phyloP scores from a whole-genome alignment of 148 eudicot genomes.

The Persicaria tinctoria region DNA sequence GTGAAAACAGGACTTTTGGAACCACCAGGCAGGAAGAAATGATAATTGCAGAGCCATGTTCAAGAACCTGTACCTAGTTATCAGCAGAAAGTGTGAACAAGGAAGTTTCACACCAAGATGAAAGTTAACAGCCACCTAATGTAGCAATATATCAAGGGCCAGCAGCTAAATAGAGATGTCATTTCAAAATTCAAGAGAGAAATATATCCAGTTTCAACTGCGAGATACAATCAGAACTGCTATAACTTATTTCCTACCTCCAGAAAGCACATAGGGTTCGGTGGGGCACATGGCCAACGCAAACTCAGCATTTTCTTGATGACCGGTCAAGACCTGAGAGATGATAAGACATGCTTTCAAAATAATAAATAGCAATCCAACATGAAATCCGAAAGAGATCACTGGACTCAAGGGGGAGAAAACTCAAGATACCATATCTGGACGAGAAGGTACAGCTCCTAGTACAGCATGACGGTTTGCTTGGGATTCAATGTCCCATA shows the following conservation, averaged over 20 bases:
- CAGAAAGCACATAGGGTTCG: slow-evolving; percentile 93
- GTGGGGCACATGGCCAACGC: slow-evolving; percentile 90
- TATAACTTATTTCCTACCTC: slow-evolving; percentile 43
- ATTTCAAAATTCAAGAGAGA: not conserved
- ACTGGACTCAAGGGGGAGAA: not conserved
- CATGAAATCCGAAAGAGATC: not conserved
- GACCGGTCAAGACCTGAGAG: slow-evolving; percentile 76
- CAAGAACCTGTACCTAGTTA: not conserved
- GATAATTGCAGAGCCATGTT: not conserved
- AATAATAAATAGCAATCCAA: slow-evolving; percentile 1
- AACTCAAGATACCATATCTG: slow-evolving; percentile 58
- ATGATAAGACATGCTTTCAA: not conserved
- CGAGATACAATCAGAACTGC: not conserved
- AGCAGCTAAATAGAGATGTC: not conserved
- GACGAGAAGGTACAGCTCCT: slow-evolving; percentile 80
- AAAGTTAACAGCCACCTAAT: not conserved
- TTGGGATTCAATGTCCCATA: slow-evolving; percentile 93
- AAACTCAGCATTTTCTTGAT: slow-evolving; percentile 93
- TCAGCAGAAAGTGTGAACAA: too few species aligned
- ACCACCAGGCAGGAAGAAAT: not conserved
- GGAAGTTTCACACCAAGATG: too few species aligned
- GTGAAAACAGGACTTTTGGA: not conserved
- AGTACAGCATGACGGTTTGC: slow-evolving; percentile 77
- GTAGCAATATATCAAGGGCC: not conserved
- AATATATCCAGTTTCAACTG: not conserved